Evolutionary conservation across 208 protist genomes (phyloP), one percentile per base, ranked within the genome.

Genomic region (Angomonas ambiguus): DNA sequence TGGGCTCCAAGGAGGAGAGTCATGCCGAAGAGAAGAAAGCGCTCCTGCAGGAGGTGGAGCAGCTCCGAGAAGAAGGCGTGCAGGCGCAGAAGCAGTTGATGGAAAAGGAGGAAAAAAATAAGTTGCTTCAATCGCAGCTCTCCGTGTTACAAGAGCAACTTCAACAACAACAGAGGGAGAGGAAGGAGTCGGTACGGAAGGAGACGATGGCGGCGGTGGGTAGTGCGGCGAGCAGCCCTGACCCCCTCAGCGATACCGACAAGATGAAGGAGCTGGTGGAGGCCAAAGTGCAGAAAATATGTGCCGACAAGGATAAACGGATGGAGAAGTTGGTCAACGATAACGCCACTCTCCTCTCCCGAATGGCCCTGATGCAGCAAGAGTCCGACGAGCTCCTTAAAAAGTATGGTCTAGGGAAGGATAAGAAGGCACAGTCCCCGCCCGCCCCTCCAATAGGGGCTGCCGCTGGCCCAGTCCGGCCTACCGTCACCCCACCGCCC

Each of bases 1-100:
- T 74, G 30, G 73, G 67, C 32, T 25, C 82, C 83, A 71, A 69
- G 76, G 2, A 79, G 71, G 33, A 83, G 87, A 59, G 68, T 82
- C 62, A 65, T 67, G 34, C 70, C 76, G 20, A 65, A 83, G 22
- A 62, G 70, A 33, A 30, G 59, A 61, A 16, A 25, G 49, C 73
- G 42, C 75, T 76, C 22, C 31, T 74, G 48, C 2, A 66, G 20
- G 56, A 57, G 10, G 65, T 79, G 58, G 53, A 51, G 24, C 60
- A 35, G 18, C 20, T 76, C 11, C 41, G 13, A 25, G 53, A 53
- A n/a, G 51, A 33, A 20, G 51, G 67, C 11, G 33, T 48, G 56
- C 65, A 66, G 45, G 24, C 56, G 18, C 18, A 62, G 53, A 62
- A 68, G 16, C 49, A 6, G 16, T 20, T 20, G 49, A 55, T 55